Conservation (phyloP, 2,329 filamentous ascomycete genomes). For the Truncatella angustata region DNA sequence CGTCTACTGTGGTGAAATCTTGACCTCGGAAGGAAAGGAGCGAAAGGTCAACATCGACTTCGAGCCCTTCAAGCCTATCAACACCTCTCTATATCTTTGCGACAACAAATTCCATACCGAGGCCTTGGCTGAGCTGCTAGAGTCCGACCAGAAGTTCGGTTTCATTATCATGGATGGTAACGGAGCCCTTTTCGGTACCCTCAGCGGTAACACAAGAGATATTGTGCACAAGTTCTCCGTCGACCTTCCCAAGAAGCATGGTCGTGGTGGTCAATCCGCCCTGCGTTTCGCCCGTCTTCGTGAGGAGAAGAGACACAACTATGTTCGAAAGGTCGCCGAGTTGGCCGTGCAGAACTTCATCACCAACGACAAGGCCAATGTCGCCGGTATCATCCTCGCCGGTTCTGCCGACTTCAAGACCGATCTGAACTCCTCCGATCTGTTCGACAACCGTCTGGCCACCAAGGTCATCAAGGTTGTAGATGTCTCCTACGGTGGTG, state of each 20-base stretch:
- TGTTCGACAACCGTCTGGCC: slow-evolving; percentile 91
- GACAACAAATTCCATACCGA: slow-evolving; percentile 99
- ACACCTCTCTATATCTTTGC: slow-evolving; percentile 97
- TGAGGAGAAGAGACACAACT: slow-evolving; percentile 99
- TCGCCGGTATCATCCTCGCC: slow-evolving; percentile 89
- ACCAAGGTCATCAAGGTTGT: slow-evolving; percentile 99
- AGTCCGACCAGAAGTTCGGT: slow-evolving; percentile 98
- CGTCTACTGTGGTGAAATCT: slow-evolving; percentile 99
- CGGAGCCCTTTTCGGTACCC: slow-evolving; percentile 91
- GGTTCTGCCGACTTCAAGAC: slow-evolving; percentile 99
- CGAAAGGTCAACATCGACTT: slow-evolving; percentile 99
- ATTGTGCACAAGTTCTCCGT: slow-evolving; percentile 97
- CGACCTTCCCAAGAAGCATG: slow-evolving; percentile 99
- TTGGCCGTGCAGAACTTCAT: slow-evolving; percentile 99
- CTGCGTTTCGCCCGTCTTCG: slow-evolving; percentile 98
- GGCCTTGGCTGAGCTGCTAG: slow-evolving; percentile 91
- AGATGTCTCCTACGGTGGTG: slow-evolving; percentile 96
- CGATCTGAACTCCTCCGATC: slow-evolving; percentile 93
- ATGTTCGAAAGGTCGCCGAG: slow-evolving; percentile 97
- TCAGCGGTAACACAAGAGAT: slow-evolving; percentile 96
- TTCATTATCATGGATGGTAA: slow-evolving; percentile 99
- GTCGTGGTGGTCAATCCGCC: slow-evolving; percentile 98
- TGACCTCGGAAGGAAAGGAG: slow-evolving; percentile 97
- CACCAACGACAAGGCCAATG: slow-evolving; percentile 97
- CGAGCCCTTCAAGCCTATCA: slow-evolving; percentile 99